Base-by-base conservation (phyloP, 441 rosid species). In the Hura crepitans region DNA sequence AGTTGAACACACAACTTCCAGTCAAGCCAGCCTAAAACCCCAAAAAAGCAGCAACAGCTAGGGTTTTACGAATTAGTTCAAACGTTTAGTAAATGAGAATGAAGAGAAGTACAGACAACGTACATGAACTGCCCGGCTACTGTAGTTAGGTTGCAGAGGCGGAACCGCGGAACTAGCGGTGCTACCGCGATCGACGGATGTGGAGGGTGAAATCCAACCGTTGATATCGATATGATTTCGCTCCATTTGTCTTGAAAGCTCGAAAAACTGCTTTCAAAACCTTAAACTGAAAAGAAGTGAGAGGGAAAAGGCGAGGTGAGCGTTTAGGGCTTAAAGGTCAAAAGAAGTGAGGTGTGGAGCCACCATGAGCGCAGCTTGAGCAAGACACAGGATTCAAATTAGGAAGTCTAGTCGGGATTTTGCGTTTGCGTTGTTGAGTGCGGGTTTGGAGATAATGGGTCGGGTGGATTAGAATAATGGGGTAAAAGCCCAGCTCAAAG, bases 41-140 rank as follows among this genome's bases (percentile, higher is more conserved):
- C 54, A 65, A 61, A 66, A 47, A 54, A 0, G 22, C 3, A 45
- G 17, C 2, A 28, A 15, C 2, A 17, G 49, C 28, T 67, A 68
- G 72, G 70, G 66, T 69, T 22, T 35, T 33, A 13, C 8, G 15
- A 25, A 4, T 37, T 49, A 10, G 37, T 58, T 54, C 11, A n/a
- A 42, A 9, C 2, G 46, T 42, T 42, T 42, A 11, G 46, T 10
- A 2, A 42, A 42, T 42, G 46, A 42, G 46, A 10, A 10, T 0
- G 46, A 42, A 9, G 17, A 20, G 25, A 9, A 47, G 33, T 25
- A 42, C 13, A 20, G 7, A 30, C 20, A 12, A 50, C 62, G 77
- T 66, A 88, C 93, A 83, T 76, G 85, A 72, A 86, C 89, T 23
- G 85, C 84, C 51, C 71, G 75, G 80, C 83, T 78, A 55, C 62